These are phyloP conservation scores for Cercospora sojina DNA, from an alignment of 2,329 filamentous ascomycete species.

Conservation along the genomic window DNA sequence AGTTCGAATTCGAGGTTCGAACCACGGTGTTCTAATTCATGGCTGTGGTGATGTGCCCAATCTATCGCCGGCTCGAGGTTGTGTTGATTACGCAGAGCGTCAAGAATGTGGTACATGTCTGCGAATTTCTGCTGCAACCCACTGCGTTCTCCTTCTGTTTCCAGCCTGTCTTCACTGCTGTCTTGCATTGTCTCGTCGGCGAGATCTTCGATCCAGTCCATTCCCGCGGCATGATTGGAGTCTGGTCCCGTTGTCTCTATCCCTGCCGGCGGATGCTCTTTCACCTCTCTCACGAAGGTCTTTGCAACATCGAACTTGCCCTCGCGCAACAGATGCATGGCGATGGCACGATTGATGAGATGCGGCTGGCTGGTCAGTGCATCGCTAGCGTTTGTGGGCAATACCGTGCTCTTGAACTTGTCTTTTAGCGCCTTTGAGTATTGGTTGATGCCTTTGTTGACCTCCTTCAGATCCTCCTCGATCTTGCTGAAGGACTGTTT, in stretches of 20 bases:
- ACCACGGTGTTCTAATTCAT: slow-evolving; percentile 72
- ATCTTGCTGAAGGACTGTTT: slow-evolving; percentile 78
- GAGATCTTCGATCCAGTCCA: slow-evolving; percentile 28
- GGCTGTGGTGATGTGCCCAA: slow-evolving; percentile 75
- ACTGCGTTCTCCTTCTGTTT: slow-evolving; percentile 21
- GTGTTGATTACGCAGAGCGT: slow-evolving; percentile 66
- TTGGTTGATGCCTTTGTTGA: slow-evolving; percentile 76
- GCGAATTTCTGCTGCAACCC: slow-evolving; percentile 77
- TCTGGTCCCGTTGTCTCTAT: slow-evolving; percentile 11
- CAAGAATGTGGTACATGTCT: slow-evolving; percentile 87
- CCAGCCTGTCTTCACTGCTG: slow-evolving; percentile 20
- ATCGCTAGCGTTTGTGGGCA: slow-evolving; percentile 76
- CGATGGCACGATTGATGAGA: slow-evolving; percentile 88
- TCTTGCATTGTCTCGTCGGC: slow-evolving; percentile 25
- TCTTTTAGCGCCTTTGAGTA: slow-evolving; percentile 84
- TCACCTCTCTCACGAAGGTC: slow-evolving; percentile 72
- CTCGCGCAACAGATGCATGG: slow-evolving; percentile 93
- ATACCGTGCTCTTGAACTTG: slow-evolving; percentile 66
- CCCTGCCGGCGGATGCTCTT: slow-evolving; percentile 2
- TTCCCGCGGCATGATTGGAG: slow-evolving; percentile 17
- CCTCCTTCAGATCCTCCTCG: slow-evolving; percentile 76
- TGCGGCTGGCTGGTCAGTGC: slow-evolving; percentile 71
- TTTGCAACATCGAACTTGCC: slow-evolving; percentile 87
- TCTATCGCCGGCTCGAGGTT: slow-evolving; percentile 81
- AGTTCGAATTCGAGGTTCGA: slow-evolving; percentile 96